Evolutionary conservation across 805 yeast species (phyloP).

Genomic region (Nakazawaea populi): DNA sequence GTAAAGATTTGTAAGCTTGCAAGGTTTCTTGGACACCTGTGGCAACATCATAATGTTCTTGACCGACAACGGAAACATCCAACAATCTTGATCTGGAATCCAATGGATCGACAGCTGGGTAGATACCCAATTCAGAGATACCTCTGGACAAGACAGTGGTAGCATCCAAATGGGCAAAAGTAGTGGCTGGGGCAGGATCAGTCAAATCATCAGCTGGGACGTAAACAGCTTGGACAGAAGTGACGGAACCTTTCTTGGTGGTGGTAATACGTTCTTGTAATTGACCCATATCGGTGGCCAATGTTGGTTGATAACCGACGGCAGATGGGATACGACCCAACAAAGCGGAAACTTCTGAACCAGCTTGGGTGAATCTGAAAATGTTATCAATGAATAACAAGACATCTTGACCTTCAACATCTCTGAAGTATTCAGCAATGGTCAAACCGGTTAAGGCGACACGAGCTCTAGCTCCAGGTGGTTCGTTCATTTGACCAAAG

Average conservation of each 20-base stretch:
- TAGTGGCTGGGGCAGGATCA: conserved; percentile 99
- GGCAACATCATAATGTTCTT: conserved; percentile 97
- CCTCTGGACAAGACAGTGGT: conserved; percentile 99
- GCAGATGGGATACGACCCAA: conserved; percentile 99
- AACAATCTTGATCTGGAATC: conserved; percentile 98
- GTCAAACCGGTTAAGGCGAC: conserved; percentile 99
- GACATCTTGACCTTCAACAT: conserved; percentile 99
- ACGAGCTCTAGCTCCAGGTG: conserved; percentile 99
- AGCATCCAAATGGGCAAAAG: conserved; percentile 99
- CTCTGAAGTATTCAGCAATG: conserved; percentile 99
- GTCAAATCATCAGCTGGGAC: conserved; percentile 99
- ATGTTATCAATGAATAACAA: conserved; percentile 98
- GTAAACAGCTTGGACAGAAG: conserved; percentile 99
- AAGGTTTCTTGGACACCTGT: conserved; percentile 94
- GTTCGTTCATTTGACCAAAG: conserved; percentile 99
- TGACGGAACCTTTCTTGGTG: conserved; percentile 99
- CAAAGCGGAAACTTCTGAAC: conserved; percentile 99
- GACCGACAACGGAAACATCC: conserved; percentile 96
- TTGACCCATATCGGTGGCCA: conserved; percentile 99
- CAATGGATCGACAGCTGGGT: conserved; percentile 99
- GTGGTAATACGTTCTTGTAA: conserved; percentile 99
- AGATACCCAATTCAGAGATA: conserved; percentile 99
- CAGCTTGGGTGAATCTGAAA: conserved; percentile 99
- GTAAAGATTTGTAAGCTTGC: conserved; percentile 99
- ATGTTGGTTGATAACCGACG: conserved; percentile 99